Evolutionary conservation across 495 filamentous ascomycete genomes (phyloP), one percentile per base, ranked within the genome.

Genomic region (Pyronema omphalodes): DNA sequence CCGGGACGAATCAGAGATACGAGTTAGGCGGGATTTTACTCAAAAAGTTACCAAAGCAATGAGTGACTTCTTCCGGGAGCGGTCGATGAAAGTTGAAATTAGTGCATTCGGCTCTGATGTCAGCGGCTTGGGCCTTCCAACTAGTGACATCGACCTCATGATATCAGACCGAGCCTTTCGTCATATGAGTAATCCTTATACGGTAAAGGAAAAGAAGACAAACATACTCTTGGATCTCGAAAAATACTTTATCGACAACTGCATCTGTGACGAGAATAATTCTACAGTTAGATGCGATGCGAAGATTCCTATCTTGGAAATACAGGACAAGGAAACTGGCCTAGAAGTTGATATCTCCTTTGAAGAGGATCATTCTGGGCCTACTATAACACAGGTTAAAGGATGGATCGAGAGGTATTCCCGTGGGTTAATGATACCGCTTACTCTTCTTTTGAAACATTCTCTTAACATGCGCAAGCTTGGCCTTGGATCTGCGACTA

Each of bases 301-400:
- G 9, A n/a, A 44, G 15, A 45, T 54, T 36, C 52, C 52, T 1
- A 34, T 54, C 8, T 29, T 54, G n/a, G 52, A 54, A 29, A 35
- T 46, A 15, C 9, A 36, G 29, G 37, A 46, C 37, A 8, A 15
- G 1, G 19, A 33, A 18, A 45, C 52, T 11, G 18, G 15, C 11
- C 8, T 54, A 34, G 52, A 54, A 14, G 29, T 54, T 9, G 52
- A 54, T 46, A 44, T 54, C 8, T 54, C 52, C 6, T 54, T 54
- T 19, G 52, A 54, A 19, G 52, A 54, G 17, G 15, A 39, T 33
- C 19, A 44, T 12, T 45, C 43, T 7, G 18, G 9, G 9, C 29
- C 6, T 7, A 14, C 39, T 9, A 9, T 54, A 19, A n/a, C 44
- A 29, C 12, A 54, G 9, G 52, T 46, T 8, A n/a, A 45, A 29